Base-by-base conservation (phyloP, 495 filamentous ascomycete genomes). In the Penicillium cosmopolitanum region DNA sequence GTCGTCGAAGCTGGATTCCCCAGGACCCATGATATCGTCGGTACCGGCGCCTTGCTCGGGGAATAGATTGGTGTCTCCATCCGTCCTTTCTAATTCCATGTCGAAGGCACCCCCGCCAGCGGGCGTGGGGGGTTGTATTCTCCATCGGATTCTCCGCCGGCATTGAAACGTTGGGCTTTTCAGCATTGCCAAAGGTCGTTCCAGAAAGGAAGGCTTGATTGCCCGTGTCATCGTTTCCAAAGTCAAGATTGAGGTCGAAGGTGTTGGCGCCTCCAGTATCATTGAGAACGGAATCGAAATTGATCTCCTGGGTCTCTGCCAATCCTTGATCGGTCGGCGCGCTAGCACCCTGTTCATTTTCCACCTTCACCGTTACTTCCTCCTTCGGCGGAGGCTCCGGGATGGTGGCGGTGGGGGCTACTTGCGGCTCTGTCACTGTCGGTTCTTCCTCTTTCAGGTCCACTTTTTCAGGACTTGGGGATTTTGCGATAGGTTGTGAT, bases 1-100 rank as follows among this genome's bases (percentile, higher is more conserved):
- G 52, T 83, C 80, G 51, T 83, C 80, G 34, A 82, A 80, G 53
- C 66, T 82, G 3, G 80, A 80, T 63, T 78, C 77, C n/a, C 76
- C 78, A 4, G 73, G 76, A 7, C 55, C 73, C 70, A 79, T 78
- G 19, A 76, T 65, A 60, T 80, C 77, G 9, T 80, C 76, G 47
- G 63, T 64, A 9, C 48, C 55, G 42, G 35, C 67, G 13, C 53
- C 52, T 43, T 64, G 59, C 7, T 58, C 65, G 4, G 59, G 50
- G 43, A 70, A 64, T 13, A 47, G 12, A 42, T 60, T 63, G 5
- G 50, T 16, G 5, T 56, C 54, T 15, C 53, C 62, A 10, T 64
- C 70, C 5, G 73, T 58, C 43, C 73, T 73, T 28, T 73, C 66
- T 16, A 80, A 56, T 36, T 79, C 75, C 33, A 80, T 63, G 28